These are phyloP conservation scores for Physcomitrium patens DNA, from an alignment of 225 moss, liverwort and hornwort species.

Conservation along the genomic window DNA sequence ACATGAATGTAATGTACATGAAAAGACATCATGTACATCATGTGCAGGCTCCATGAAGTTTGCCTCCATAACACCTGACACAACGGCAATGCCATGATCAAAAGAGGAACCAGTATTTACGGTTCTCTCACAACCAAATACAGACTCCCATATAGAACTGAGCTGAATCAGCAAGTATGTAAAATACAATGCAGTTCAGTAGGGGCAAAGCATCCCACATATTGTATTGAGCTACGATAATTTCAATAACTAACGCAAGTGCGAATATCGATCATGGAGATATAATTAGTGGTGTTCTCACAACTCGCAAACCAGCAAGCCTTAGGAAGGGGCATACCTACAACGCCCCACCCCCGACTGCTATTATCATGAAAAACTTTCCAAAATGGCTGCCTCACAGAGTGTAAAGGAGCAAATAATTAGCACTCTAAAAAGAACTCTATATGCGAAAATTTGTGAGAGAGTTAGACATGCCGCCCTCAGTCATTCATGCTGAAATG, in stretches of 20 bases:
- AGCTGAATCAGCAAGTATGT: neutral
- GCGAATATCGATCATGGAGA: neutral
- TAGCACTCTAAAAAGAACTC: conserved; percentile 8
- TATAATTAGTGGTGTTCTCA: neutral
- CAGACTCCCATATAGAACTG: neutral
- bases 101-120: neutral
- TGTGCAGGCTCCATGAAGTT: conserved; percentile 86
- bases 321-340: conserved; percentile 47
- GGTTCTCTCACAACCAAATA: neutral
- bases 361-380: conserved; percentile 77
- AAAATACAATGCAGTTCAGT: neutral
- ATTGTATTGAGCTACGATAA: neutral
- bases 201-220: no score
- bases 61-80: conserved; percentile 70
- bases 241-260: neutral
- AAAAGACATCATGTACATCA: no score
- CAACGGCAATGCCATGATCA: conserved; percentile 20
- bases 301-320: neutral
- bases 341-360: conserved; percentile 78
- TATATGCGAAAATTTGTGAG: neutral
- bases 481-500: neutral
- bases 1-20: no score
- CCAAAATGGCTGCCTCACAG: conserved; percentile 69
- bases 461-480: neutral
- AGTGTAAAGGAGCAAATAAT: neutral